Evolutionary conservation across 805 yeast species (phyloP).

Genomic region (Tetrapisispora phaffii): DNA sequence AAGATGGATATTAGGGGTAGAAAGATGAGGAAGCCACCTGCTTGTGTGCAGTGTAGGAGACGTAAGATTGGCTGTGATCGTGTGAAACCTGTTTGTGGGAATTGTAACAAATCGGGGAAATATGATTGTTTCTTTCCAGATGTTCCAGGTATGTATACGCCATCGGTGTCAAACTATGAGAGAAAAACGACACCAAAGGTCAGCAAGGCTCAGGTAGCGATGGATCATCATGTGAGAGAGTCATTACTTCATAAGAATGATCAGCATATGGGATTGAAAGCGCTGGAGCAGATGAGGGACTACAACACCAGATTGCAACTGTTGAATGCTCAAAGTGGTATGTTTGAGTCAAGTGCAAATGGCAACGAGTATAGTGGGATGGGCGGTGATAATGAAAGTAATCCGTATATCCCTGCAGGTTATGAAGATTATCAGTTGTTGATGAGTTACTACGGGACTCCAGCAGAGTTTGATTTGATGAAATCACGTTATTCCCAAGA

Average conservation of each 20-base stretch:
- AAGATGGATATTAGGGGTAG: slow-evolving; percentile 6
- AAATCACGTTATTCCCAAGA: slow-evolving; percentile 13
- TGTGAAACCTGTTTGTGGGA: slow-evolving; percentile 36
- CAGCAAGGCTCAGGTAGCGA: background rate
- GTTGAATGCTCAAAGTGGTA: slow-evolving; percentile 6
- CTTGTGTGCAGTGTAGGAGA: slow-evolving; percentile 33
- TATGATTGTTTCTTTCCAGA: slow-evolving; percentile 19
- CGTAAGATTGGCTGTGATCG: slow-evolving; percentile 45
- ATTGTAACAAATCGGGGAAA: slow-evolving; percentile 25
- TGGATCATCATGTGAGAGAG: slow-evolving; percentile 1
- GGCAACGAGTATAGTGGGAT: background rate
- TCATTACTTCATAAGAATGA: background rate
- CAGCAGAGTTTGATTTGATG: slow-evolving; percentile 9
- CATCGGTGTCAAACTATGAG: background rate
- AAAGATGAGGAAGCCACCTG: slow-evolving; percentile 7
- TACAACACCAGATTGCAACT: slow-evolving; percentile 12
- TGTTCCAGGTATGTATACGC: slow-evolving; percentile 8
- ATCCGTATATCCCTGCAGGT: background rate
- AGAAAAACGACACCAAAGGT: background rate
- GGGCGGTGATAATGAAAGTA: background rate
- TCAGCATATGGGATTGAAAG: slow-evolving; percentile 4
- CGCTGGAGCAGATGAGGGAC: slow-evolving; percentile 12
- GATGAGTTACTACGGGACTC: slow-evolving; percentile 2
- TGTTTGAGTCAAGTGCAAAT: background rate
- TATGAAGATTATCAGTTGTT: background rate